A percentile compares a stretch with the other conserved stretches of the same genome.
Conservation (phyloP, 2,329 filamentous ascomycete genomes). For the Epichloe baconii region DNA sequence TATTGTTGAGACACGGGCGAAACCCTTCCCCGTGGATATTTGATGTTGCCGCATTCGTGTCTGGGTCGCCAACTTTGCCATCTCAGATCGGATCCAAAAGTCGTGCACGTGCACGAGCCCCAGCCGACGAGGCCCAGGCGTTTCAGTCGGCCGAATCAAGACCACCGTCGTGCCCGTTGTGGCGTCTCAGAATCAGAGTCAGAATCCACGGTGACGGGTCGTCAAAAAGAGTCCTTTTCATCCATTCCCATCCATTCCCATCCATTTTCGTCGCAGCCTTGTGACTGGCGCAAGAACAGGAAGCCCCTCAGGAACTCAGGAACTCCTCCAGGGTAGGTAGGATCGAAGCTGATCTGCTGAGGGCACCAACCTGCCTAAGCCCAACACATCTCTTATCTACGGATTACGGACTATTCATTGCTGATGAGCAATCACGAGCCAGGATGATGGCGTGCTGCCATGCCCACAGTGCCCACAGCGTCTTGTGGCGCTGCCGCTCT, state of each 20-base stretch:
- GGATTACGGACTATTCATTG: no score
- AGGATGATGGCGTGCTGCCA: slow-evolving; percentile 3
- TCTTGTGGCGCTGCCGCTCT: slow-evolving; percentile 3
- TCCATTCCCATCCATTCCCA: no score
- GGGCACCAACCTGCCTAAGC: no score
- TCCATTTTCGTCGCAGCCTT: no score
- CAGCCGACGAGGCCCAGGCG: background rate
- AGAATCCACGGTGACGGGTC: background rate
- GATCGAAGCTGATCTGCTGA: no score
- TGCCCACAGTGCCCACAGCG: background rate
- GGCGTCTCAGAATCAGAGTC: background rate
- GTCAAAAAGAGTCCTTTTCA: no score
- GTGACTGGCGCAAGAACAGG: no score
- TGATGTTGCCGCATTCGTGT: background rate
- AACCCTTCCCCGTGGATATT: background rate
- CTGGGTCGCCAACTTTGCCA: no score
- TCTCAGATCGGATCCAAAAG: background rate
- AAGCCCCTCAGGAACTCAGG: no score
- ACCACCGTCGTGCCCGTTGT: background rate
- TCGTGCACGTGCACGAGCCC: background rate
- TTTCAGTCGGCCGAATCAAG: slow-evolving; percentile 3
- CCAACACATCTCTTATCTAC: no score
- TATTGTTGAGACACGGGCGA: slow-evolving; percentile 2
- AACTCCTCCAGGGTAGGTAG: no score
- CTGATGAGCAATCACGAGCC: background rate